phyloP scores from a whole-genome alignment of 2,329 filamentous ascomycete genomes.

The Colletotrichum sp. region DNA sequence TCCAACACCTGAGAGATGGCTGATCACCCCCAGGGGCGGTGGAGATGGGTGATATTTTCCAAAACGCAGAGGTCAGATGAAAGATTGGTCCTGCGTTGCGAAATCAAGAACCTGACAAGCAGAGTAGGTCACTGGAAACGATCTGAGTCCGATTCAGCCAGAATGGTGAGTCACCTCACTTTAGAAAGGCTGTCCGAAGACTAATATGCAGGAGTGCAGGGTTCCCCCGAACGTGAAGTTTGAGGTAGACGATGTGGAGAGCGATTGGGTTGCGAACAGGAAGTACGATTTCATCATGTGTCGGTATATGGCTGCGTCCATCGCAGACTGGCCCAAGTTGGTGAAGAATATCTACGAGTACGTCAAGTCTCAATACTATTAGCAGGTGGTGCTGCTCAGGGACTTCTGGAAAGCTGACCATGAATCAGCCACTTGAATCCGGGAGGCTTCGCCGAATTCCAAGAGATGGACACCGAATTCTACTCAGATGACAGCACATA shows the following conservation, averaged over 20 bases:
- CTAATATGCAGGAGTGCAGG: rapidly evolving
- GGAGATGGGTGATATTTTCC: not conserved
- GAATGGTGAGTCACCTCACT: not conserved
- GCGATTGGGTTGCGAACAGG: not conserved
- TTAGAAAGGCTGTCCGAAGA: not conserved
- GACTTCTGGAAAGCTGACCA: too few relatives aligned
- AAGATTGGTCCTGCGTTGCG: not conserved
- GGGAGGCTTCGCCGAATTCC: not conserved
- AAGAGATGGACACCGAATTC: not conserved
- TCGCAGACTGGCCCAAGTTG: not conserved
- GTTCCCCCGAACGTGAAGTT: not conserved
- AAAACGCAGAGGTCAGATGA: not conserved
- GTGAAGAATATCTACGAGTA: not conserved
- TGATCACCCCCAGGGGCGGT: not conserved
- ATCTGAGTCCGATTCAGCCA: not conserved
- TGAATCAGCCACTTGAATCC: not conserved
- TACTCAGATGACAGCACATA: not conserved
- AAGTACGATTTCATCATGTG: not conserved
- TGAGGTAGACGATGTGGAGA: not conserved
- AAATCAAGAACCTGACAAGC: rapidly evolving
- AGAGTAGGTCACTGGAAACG: not conserved
- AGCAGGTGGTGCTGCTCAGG: too few relatives aligned
- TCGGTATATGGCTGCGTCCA: not conserved
- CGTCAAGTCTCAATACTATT: not conserved
- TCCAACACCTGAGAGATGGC: rapidly evolving